These are phyloP conservation scores for Willaertia magna DNA, from an alignment of 208 protist species.

Conservation along the genomic window DNA sequence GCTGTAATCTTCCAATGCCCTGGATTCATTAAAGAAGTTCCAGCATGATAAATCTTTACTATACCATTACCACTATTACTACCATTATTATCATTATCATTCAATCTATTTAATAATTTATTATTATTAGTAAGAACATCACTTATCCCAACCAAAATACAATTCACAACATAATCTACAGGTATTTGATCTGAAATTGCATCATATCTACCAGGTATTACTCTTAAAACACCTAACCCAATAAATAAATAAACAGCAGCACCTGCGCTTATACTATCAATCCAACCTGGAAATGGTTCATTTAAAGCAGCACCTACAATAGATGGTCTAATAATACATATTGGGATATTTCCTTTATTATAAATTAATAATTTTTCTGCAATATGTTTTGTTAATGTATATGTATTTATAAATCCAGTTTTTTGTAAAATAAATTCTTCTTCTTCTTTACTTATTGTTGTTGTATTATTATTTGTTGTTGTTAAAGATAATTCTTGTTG, in stretches of 20 bases:
- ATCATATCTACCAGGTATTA: neutral
- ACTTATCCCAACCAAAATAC: neutral
- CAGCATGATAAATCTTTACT: neutral
- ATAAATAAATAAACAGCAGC: neutral
- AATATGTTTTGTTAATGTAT: conserved; percentile 68
- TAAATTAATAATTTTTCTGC: conserved; percentile 53
- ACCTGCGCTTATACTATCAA: conserved; percentile 57
- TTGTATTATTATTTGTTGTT: neutral
- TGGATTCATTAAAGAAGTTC: neutral
- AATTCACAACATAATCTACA: neutral
- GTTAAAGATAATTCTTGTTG: neutral
- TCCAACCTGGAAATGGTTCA: conserved; percentile 63
- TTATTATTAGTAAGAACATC: neutral
- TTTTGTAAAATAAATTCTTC: conserved; percentile 37
- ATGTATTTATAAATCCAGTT: conserved; percentile 63
- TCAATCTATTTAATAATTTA: neutral
- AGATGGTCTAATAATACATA: conserved; percentile 57
- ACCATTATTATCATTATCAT: neutral
- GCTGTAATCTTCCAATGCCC: neutral
- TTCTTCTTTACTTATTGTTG: neutral
- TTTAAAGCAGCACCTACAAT: conserved; percentile 55
- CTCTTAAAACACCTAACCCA: neutral
- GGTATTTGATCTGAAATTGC: neutral
- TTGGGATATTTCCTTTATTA: conserved; percentile 40
- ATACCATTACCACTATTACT: neutral